These are phyloP conservation scores for Centaurea solstitialis DNA, from an alignment of 129 eudicot species.

Conservation along the genomic window DNA sequence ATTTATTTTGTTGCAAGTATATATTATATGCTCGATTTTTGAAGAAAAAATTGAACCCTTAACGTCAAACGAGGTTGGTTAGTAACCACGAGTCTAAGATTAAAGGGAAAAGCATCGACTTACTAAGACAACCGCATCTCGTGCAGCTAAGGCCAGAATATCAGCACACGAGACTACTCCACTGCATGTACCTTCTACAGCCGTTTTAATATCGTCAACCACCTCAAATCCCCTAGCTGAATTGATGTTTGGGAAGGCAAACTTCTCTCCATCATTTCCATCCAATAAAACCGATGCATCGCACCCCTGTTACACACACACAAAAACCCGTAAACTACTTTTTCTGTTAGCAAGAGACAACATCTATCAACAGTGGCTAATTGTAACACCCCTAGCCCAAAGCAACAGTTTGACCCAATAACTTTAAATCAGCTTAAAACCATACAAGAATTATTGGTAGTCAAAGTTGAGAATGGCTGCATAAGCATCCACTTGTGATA, in stretches of 20 bases:
- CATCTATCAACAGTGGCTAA: neutral
- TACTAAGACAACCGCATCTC: constrained; percentile 75
- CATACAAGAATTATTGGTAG: too few relatives aligned
- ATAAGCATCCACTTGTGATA: constrained; percentile 8
- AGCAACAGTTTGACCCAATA: neutral
- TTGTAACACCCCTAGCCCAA: neutral
- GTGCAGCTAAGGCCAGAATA: constrained; percentile 69
- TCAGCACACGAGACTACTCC: constrained; percentile 87
- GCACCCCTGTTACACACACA: constrained; percentile 54
- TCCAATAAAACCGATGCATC: constrained; percentile 78
- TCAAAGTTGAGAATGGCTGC: too few relatives aligned
- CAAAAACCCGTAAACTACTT: neutral
- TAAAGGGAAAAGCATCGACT: constrained; percentile 9
- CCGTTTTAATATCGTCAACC: constrained; percentile 60
- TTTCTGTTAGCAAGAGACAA: neutral
- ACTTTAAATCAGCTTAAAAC: neutral
- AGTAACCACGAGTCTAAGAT: neutral
- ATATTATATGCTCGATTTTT: neutral
- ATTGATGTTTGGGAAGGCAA: constrained; percentile 56
- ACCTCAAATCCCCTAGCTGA: constrained; percentile 83
- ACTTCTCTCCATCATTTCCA: constrained; percentile 76
- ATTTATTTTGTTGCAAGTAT: neutral
- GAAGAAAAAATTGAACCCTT: neutral
- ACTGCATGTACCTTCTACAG: constrained; percentile 68
- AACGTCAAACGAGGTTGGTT: neutral